phyloP scores from a whole-genome alignment of 306 rosid species.

The Fragaria ananassa region DNA sequence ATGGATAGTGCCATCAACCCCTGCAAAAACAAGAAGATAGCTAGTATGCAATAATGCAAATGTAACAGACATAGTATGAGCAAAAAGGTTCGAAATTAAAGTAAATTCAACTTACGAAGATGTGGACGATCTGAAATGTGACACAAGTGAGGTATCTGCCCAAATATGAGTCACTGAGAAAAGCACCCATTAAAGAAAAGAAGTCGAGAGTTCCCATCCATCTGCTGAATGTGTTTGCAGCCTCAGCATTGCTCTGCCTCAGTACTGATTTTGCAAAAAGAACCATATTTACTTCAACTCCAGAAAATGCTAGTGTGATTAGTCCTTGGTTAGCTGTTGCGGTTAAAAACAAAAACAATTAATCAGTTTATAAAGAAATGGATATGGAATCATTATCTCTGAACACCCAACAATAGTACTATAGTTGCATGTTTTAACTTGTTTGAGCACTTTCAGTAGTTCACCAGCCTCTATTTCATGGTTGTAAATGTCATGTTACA shows the following conservation, averaged over 20 bases:
- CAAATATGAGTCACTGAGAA: constrained; percentile 63
- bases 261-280: constrained; percentile 54
- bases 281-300: constrained; percentile 66
- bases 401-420: background rate
- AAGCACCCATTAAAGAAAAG: constrained; percentile 58
- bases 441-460: no score
- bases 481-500: background rate
- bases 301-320: constrained; percentile 51
- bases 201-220: constrained; percentile 65
- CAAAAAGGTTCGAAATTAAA: background rate
- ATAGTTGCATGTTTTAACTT: no score
- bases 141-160: constrained; percentile 59
- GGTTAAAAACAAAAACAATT: background rate
- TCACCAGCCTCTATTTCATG: background rate
- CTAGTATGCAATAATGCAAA: background rate
- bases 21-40: constrained; percentile 26
- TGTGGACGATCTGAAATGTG: constrained; percentile 43
- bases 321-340: constrained; percentile 55
- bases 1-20: constrained; percentile 47
- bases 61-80: background rate
- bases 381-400: background rate
- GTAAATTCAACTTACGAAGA: constrained; percentile 36
- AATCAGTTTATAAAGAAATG: background rate
- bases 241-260: constrained; percentile 56
- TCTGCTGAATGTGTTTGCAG: constrained; percentile 58